These are phyloP conservation scores for Diversispora epigaea DNA, from an alignment of 192 early-diverging fungal genomes.

Conservation along the genomic window DNA sequence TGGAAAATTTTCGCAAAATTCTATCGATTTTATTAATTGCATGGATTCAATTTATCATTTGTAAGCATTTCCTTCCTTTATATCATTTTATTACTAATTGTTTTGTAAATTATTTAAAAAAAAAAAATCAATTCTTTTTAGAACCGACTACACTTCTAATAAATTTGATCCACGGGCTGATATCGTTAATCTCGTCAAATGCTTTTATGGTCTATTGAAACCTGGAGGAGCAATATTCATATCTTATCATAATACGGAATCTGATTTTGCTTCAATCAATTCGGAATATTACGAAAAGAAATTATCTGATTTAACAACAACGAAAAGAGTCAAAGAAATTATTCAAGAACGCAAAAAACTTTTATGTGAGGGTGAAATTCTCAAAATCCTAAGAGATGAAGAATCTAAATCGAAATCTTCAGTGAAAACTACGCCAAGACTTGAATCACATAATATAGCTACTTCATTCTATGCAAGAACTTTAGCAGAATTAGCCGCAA, in stretches of 20 bases:
- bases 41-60: neutral
- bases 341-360: neutral
- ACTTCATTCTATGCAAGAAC: neutral
- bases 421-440: neutral
- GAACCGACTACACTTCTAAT: neutral
- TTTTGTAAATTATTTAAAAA: neutral
- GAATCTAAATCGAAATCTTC: neutral
- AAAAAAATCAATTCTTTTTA: neutral
- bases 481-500: neutral
- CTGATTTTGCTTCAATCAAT: neutral
- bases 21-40: neutral
- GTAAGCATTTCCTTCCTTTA: neutral
- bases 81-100: neutral
- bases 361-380: neutral
- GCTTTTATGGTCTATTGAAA: neutral
- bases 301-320: neutral
- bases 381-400: neutral
- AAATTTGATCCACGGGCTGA: neutral
- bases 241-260: neutral
- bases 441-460: neutral
- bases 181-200: neutral
- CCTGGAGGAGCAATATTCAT: constrained; percentile 1
- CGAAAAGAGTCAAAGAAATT: neutral
- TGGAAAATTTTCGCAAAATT: neutral
- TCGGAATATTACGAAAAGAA: neutral